These are phyloP conservation scores for Amoeboaphelidium protococcarum DNA, from an alignment of 371 early-diverging fungal genomes.

Conservation along the genomic window DNA sequence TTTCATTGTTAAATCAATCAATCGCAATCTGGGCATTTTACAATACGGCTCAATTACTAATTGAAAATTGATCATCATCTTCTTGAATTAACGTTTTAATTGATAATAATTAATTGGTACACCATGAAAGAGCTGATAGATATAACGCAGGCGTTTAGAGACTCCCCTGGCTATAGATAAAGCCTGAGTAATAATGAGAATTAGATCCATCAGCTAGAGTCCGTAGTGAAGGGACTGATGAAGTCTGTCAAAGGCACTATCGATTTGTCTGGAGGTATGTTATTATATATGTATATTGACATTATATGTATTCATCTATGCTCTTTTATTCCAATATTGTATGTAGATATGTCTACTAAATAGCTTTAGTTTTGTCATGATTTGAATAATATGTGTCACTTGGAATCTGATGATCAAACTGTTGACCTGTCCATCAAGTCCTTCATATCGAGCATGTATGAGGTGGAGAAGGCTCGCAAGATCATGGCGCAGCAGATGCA, in stretches of 20 bases:
- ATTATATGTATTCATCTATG: not conserved
- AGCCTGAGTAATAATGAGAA: not conserved
- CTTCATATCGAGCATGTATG: constrained; percentile 1
- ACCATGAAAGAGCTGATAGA: not conserved
- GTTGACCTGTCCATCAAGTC: not conserved
- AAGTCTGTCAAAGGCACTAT: not conserved
- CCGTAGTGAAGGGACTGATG: not conserved
- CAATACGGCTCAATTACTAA: not conserved
- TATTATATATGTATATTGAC: not conserved
- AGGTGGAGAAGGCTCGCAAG: constrained; percentile 3
- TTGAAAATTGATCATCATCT: not conserved
- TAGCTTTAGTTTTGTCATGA: not conserved
- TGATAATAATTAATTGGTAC: not conserved
- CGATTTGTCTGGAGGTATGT: not conserved
- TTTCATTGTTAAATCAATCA: not conserved
- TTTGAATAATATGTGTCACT: not conserved
- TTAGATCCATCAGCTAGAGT: not conserved
- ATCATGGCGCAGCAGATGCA: constrained; percentile 18
- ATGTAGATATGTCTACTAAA: not conserved
- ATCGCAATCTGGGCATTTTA: not conserved
- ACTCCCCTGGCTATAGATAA: not conserved
- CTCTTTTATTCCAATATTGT: not conserved
- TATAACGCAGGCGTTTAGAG: not conserved
- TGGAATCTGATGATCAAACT: not conserved
- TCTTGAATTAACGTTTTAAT: not conserved